phyloP scores from a whole-genome alignment of 2,329 filamentous ascomycete genomes.

The Madurella mycetomatis region DNA sequence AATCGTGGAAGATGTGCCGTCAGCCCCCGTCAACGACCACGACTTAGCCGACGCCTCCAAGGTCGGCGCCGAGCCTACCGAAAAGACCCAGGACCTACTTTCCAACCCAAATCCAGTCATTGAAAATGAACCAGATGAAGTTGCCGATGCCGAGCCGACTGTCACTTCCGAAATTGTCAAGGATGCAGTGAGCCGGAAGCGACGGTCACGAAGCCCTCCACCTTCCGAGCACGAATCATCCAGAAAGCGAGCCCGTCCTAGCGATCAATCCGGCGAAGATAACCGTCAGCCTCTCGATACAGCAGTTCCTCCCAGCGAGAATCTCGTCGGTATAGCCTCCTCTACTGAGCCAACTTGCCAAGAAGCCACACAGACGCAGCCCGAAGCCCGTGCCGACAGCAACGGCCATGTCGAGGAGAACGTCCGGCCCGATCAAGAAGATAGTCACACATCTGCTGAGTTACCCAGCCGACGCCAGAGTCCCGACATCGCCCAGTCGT shows the following conservation, averaged over 20 bases:
- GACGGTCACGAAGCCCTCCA: conserved; percentile 25
- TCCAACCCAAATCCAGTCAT: neutral
- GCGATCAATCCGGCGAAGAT: conserved; percentile 1
- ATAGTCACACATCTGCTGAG: neutral
- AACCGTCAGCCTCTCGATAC: neutral
- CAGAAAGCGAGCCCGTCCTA: conserved; percentile 23
- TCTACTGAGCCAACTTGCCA: neutral
- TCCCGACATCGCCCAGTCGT: neutral
- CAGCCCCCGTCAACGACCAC: neutral
- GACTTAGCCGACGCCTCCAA: neutral
- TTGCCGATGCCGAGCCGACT: neutral
- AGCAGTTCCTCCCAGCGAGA: neutral
- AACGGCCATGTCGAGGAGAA: neutral
- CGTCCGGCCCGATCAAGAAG: neutral
- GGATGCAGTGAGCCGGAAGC: conserved; percentile 24
- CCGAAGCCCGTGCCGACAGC: neutral
- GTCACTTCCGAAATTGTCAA: conserved; percentile 20
- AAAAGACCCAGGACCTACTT: neutral
- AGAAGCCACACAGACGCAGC: neutral
- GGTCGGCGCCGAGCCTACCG: neutral
- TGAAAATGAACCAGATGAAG: neutral
- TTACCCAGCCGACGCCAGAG: neutral
- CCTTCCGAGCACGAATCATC: conserved; percentile 22
- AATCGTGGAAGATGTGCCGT: conserved; percentile 1
- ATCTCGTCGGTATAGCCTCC: neutral